Base-by-base conservation (phyloP, 2,329 filamentous ascomycete species). In the Cladorrhinum sp. region DNA sequence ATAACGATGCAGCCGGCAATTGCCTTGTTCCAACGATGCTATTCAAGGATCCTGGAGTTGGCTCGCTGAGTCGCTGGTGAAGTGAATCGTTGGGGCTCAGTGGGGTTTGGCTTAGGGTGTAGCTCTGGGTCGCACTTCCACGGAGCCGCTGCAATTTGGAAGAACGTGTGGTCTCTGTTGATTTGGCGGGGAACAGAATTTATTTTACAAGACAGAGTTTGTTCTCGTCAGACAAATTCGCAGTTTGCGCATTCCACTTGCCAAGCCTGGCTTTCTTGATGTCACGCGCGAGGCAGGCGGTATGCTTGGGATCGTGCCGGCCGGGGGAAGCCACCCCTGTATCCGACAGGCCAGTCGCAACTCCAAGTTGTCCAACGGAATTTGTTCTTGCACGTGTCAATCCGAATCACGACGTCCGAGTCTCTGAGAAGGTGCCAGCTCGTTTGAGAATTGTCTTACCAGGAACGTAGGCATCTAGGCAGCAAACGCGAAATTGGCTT, bases 241-340 rank as follows among this genome's bases (percentile, higher is more conserved):
- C 23, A n/a, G 9, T 53, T 18, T 22, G 41, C 41, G 7, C 41
- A 18, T 45, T 7, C n/a, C 7, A 7, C 4, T 45, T 45, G 7
- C 41, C 41, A 18, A 45, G 41, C n/a, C 41, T 18, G 16, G 3
- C 23, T 51, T 38, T 12, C 20, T 53, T 27, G 49, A 38, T 58
- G 60, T 58, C 56, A 58, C 60, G 55, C 49, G 60, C 56, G 32
- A 50, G 54, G 55, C n/a, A 13, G 8, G 6, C 16, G 41, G 41
- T 45, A 45, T 45, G n/a, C n/a, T n/a, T n/a, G n/a, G 41, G 32
- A 10, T 36, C 16, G 32, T 54, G 50, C 55, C 50, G 41, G 41
- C 41, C 13, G 55, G 45, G 18, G 13, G 13, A 8, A 27, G 6
- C n/a, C 12, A 45, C 57, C 32, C 53, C 24, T 52, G 27, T 52